Evolutionary conservation across 192 early-diverging fungal genomes (phyloP).

Genomic region (Thamnidium elegans): DNA sequence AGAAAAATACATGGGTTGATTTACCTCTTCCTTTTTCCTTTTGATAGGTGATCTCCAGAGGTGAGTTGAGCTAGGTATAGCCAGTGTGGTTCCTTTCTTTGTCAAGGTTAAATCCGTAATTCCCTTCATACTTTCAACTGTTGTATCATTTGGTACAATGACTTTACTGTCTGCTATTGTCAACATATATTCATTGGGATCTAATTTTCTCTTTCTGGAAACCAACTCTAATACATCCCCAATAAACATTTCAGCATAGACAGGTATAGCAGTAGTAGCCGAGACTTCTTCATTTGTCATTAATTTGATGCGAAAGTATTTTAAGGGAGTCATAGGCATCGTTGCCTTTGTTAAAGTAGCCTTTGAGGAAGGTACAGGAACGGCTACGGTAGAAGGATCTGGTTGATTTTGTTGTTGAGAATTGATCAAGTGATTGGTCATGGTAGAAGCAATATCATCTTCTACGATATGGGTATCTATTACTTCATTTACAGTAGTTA

Average conservation of each 20-base stretch:
- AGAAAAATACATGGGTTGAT: constrained; percentile 30
- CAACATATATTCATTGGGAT: constrained; percentile 82
- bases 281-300: constrained; percentile 69
- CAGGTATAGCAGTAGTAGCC: constrained; percentile 86
- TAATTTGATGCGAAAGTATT: constrained; percentile 53
- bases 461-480: background rate
- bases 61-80: constrained; percentile 29
- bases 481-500: constrained; percentile 4
- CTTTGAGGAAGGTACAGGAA: constrained; percentile 38
- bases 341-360: constrained; percentile 39
- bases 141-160: constrained; percentile 76
- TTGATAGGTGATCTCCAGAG: constrained; percentile 41
- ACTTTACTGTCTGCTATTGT: constrained; percentile 75
- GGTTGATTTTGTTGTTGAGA: constrained; percentile 4
- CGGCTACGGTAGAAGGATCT: constrained; percentile 32
- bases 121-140: constrained; percentile 61
- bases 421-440: background rate
- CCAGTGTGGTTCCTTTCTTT: constrained; percentile 52
- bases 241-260: constrained; percentile 68
- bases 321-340: constrained; percentile 34
- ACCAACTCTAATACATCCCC: constrained; percentile 79
- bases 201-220: constrained; percentile 84
- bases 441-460: background rate
- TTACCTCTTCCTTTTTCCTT: constrained; percentile 34
- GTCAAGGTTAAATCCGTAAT: constrained; percentile 70